phyloP scores from a whole-genome alignment of 495 filamentous ascomycete species.

The Podospora didyma region DNA sequence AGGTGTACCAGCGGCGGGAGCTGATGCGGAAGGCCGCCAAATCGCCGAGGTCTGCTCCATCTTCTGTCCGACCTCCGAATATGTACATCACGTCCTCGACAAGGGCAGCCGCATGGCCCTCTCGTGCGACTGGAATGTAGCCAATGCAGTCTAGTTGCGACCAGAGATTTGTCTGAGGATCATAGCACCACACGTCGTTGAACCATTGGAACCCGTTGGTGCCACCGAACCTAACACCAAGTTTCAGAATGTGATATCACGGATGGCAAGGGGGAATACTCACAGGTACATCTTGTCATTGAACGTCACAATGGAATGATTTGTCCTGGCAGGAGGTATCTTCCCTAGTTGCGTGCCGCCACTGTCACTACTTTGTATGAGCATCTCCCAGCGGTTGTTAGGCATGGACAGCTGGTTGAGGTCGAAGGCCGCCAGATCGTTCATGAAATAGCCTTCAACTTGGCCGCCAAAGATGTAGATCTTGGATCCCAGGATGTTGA shows the following conservation, averaged over 20 bases:
- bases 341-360: slow-evolving; percentile 59
- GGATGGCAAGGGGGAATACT: slow-evolving; percentile 31
- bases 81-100: slow-evolving; percentile 99
- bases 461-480: slow-evolving; percentile 98
- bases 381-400: slow-evolving; percentile 87
- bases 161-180: slow-evolving; percentile 79
- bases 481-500: slow-evolving; percentile 94
- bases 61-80: slow-evolving; percentile 94
- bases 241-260: slow-evolving; percentile 15
- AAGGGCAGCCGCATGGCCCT: slow-evolving; percentile 90
- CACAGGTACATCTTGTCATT: slow-evolving; percentile 93
- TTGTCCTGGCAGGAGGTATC: slow-evolving; percentile 88
- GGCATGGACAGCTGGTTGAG: slow-evolving; percentile 87
- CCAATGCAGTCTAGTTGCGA: slow-evolving; percentile 89
- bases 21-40: slow-evolving; percentile 92
- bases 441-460: slow-evolving; percentile 96
- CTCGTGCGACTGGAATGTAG: slow-evolving; percentile 87
- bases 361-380: slow-evolving; percentile 73
- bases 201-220: slow-evolving; percentile 95
- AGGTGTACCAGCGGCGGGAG: slow-evolving; percentile 93
- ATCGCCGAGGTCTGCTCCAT: slow-evolving; percentile 88
- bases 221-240: slow-evolving; percentile 73
- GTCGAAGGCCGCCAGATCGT: slow-evolving; percentile 95
- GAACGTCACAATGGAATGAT: slow-evolving; percentile 88
- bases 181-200: slow-evolving; percentile 97